These are phyloP conservation scores for Ophiostoma montium DNA, from an alignment of 2,329 filamentous ascomycete species.

Conservation along the genomic window DNA sequence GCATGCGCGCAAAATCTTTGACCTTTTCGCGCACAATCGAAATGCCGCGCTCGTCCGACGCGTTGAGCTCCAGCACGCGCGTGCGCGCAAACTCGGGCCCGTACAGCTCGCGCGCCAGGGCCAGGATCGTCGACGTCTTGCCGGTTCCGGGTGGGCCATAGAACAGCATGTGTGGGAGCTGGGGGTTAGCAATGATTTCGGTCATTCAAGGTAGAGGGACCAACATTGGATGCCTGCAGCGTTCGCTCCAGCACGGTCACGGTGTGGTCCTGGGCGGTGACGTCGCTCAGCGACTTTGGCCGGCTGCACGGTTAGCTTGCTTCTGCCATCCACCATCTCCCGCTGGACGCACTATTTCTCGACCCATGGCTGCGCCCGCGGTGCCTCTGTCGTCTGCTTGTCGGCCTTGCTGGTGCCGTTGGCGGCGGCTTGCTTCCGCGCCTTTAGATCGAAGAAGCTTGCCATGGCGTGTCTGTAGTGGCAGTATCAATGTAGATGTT, in stretches of 20 bases:
- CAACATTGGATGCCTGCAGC: constrained; percentile 81
- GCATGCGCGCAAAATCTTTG: constrained; percentile 94
- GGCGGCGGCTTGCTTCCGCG: constrained; percentile 62
- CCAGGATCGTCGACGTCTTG: constrained; percentile 95
- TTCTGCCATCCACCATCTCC: neutral
- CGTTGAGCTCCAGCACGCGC: constrained; percentile 96
- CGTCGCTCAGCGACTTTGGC: constrained; percentile 84
- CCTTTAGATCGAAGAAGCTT: constrained; percentile 92
- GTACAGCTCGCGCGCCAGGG: constrained; percentile 92
- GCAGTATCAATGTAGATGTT: no score
- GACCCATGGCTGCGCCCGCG: constrained; percentile 80
- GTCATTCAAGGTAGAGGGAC: neutral
- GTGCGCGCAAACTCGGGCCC: constrained; percentile 86
- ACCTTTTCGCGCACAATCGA: constrained; percentile 95
- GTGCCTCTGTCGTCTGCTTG: constrained; percentile 46
- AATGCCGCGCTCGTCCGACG: constrained; percentile 96
- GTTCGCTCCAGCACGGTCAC: constrained; percentile 85
- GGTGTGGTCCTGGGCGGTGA: constrained; percentile 95
- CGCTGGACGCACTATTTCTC: constrained; percentile 73
- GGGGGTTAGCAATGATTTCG: neutral
- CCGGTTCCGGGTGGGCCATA: constrained; percentile 95
- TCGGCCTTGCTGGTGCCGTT: constrained; percentile 51
- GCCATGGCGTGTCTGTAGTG: constrained; percentile 41
- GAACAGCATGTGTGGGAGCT: constrained; percentile 98
- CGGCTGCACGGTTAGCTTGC: constrained; percentile 43